Base-by-base conservation (phyloP, 345 rosid species). In the Camelina neglecta region DNA sequence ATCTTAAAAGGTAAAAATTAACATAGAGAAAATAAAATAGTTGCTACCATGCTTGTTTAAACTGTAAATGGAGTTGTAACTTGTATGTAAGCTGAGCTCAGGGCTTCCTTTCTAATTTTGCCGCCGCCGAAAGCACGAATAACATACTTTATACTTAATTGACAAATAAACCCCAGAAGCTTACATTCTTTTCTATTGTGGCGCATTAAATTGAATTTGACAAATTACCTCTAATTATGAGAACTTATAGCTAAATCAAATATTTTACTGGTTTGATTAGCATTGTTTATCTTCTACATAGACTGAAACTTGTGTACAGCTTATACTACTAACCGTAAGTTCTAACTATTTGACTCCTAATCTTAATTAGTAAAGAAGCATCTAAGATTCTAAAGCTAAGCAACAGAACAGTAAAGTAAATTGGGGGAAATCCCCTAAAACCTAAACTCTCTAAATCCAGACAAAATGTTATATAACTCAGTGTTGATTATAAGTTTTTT, bases 81-180 rank as follows among this genome's bases (percentile, higher is more conserved):
- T 47, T 44, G 15, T 2, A 48, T 18, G 18, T 18, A 18, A 18
- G 18, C 18, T 18, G 18, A 47, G 20, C 21, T 47, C 9, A 48
- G 53, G 71, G 71, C 48, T 70, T 61, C 70, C 62, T 5, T 60
- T 60, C 12, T 60, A 58, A 50, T 59, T 53, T 45, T 45, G 33
- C 33, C 57, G 71, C 67, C 80, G 80, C 75, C 61, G 67, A 77
- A 71, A 77, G 80, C 67, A 38, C 39, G 54, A 60, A 64, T 16
- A 7, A 8, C 4, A 66, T 64, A 56, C 2, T 55, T 56, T 55
- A 62, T 55, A 64, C 20, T 45, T 62, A 69, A 71, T 56, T 71
- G 44, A 70, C 54, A 56, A 26, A 29, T 24, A 55, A 26, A 55
- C 13, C 13, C 67, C 72, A 23, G 1, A 9, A 36, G 18, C 47